Evolutionary conservation across 2,329 filamentous ascomycete genomes (phyloP), one percentile per base, ranked within the genome.

Genomic region (Pestalotiopsis sp.): DNA sequence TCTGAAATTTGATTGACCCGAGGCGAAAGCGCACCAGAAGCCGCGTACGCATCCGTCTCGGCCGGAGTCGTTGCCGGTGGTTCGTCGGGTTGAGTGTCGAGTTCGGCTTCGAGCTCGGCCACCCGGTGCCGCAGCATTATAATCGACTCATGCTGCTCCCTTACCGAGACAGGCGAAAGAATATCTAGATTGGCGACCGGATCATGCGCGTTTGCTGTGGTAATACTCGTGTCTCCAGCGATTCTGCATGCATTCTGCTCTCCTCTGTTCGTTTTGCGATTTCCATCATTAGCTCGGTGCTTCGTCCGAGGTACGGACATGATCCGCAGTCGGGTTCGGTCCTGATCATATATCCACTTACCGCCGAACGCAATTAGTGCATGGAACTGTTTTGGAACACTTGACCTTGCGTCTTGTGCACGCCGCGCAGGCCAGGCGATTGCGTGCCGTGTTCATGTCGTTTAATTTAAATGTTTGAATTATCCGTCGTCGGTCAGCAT

Each of bases 341-440:
- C 23, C 58, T 20, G 23, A 31, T 39, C 31, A 17, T 61, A 62
- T 11, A 67, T 58, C 20, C 36, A 64, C 62, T 69, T 72, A 76
- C 76, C 77, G 76, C 70, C 75, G 78, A 27, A 75, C 74, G 66
- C 81, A 83, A 66, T 80, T 82, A 58, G 75, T 75, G 72, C 81
- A 82, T 38, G 81, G 81, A 3, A 83, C 73, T 3, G 76, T 74
- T 71, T 82, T 83, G 67, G 82, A 79, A 68, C 81, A 83, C 70
- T 80, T 79, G 55, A 79, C 75, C 67, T 80, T 80, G 49, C 76
- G 73, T 25, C 75, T 70, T 38, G 76, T 72, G 69, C 77, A 79
- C 62, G 75, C 73, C 4, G 72, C 72, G 66, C 78, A 79, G 1
- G 77, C 76, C 39, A 77, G 70, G 17, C 73, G 72, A 38, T 58